Conservation (phyloP, 2,329 filamentous ascomycete genomes). For the Fonsecaea erecta region DNA sequence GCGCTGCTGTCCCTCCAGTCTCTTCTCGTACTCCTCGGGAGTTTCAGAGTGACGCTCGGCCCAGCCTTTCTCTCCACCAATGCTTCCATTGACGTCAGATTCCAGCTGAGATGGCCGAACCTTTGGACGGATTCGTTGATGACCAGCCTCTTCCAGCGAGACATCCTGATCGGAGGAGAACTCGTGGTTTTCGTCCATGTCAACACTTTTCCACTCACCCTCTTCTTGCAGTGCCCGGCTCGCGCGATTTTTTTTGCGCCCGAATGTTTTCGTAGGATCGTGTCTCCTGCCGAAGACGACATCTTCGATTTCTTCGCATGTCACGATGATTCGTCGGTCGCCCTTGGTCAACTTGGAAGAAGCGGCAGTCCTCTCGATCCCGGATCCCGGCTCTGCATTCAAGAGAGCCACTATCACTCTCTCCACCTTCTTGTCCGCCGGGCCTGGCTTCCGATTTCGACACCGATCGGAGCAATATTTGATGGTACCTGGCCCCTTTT, state of each 20-base stretch:
- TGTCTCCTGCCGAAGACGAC: constrained; percentile 53
- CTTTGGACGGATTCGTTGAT: constrained; percentile 37
- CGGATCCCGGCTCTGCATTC: constrained; percentile 41
- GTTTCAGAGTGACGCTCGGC: constrained; percentile 53
- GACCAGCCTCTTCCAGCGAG: background rate
- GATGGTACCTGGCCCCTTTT: constrained; percentile 42
- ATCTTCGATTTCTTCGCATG: constrained; percentile 57
- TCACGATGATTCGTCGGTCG: constrained; percentile 56
- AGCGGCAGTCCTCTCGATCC: constrained; percentile 41
- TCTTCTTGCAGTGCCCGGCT: constrained; percentile 47
- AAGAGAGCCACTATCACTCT: constrained; percentile 40
- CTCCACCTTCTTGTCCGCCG: constrained; percentile 59
- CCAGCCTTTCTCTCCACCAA: constrained; percentile 61
- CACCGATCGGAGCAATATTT: constrained; percentile 66
- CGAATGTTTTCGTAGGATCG: constrained; percentile 12
- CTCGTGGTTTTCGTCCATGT: constrained; percentile 45
- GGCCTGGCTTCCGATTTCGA: constrained; percentile 56
- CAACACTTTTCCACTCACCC: constrained; percentile 51
- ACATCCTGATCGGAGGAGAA: background rate
- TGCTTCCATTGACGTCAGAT: constrained; percentile 61
- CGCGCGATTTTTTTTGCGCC: constrained; percentile 45
- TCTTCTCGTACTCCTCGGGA: constrained; percentile 24
- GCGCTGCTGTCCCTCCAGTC: constrained; percentile 30
- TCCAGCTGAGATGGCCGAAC: constrained; percentile 48
- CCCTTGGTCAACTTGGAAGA: constrained; percentile 48